phyloP scores from a whole-genome alignment of 305 asterid genomes.

The Fraxinus floribunda region DNA sequence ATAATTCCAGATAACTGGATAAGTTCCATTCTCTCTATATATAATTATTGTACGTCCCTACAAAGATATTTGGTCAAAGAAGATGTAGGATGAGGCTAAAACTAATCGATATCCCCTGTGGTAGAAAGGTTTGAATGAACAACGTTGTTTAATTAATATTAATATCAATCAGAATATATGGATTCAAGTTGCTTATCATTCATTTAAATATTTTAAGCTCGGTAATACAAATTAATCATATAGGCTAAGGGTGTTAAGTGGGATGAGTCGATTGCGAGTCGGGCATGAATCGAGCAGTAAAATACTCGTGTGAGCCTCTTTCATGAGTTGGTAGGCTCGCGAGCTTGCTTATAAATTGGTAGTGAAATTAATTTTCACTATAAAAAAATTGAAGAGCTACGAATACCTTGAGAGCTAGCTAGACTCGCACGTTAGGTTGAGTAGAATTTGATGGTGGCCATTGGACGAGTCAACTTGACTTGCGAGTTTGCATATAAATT shows the following conservation, averaged over 20 bases:
- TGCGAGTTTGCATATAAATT: neutral
- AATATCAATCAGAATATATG: neutral
- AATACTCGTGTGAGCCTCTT: neutral
- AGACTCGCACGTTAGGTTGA: neutral
- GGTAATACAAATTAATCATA: neutral
- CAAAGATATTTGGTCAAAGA: neutral
- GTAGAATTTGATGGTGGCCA: neutral
- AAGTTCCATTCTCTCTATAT: neutral
- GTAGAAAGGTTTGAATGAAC: neutral
- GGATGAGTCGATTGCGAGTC: neutral
- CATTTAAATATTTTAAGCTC: neutral
- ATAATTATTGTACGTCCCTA: neutral
- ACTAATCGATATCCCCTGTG: neutral
- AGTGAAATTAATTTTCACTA: neutral
- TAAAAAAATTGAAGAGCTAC: neutral
- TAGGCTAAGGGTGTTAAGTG: neutral
- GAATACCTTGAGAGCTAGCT: neutral
- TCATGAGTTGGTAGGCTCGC: neutral
- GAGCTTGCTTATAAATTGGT: neutral
- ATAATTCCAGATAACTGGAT: constrained; percentile 24
- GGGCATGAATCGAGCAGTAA: neutral
- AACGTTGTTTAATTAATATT: neutral
- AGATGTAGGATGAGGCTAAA: neutral
- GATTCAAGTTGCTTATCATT: neutral
- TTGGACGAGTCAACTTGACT: neutral